phyloP scores from a whole-genome alignment of 2,329 filamentous ascomycete genomes.

The Aureobasidium sp. region DNA sequence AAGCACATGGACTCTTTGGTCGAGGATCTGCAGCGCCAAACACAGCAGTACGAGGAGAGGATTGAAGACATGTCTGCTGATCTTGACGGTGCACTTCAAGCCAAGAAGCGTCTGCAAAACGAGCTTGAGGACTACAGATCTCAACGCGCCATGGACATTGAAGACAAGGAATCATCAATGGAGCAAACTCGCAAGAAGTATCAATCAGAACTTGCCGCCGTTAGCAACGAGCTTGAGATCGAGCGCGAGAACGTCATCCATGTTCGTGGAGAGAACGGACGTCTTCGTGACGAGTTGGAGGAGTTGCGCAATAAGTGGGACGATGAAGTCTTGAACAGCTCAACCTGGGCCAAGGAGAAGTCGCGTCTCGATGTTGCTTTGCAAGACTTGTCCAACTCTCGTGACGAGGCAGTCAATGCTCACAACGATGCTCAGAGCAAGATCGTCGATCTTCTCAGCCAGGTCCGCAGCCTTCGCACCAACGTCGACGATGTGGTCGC shows the following conservation, averaged over 20 bases:
- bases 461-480: conserved; percentile 75
- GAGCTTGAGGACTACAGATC: conserved; percentile 96
- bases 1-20: conserved; percentile 81
- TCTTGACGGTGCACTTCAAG: conserved; percentile 72
- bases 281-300: conserved; percentile 90
- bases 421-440: conserved; percentile 94
- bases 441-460: conserved; percentile 80
- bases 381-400: conserved; percentile 78
- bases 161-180: conserved; percentile 92
- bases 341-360: conserved; percentile 98
- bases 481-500: conserved; percentile 77
- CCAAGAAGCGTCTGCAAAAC: conserved; percentile 90
- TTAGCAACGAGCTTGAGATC: conserved; percentile 87
- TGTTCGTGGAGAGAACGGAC: conserved; percentile 73
- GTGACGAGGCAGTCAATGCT: conserved; percentile 84
- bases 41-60: conserved; percentile 81
- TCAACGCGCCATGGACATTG: conserved; percentile 89
- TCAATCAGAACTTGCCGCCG: conserved; percentile 78
- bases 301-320: conserved; percentile 96
- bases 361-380: conserved; percentile 81
- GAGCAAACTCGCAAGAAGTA: conserved; percentile 98
- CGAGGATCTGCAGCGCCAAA: conserved; percentile 83
- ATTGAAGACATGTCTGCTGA: conserved; percentile 89
- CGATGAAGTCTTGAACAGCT: conserved; percentile 93
- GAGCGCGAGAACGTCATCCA: conserved; percentile 85